Percentiles rank a stretch among this genome's conserved stretches.
Conservation (phyloP, 225 moss, liverwort and hornwort species). For the Marchantia paleacea region DNA sequence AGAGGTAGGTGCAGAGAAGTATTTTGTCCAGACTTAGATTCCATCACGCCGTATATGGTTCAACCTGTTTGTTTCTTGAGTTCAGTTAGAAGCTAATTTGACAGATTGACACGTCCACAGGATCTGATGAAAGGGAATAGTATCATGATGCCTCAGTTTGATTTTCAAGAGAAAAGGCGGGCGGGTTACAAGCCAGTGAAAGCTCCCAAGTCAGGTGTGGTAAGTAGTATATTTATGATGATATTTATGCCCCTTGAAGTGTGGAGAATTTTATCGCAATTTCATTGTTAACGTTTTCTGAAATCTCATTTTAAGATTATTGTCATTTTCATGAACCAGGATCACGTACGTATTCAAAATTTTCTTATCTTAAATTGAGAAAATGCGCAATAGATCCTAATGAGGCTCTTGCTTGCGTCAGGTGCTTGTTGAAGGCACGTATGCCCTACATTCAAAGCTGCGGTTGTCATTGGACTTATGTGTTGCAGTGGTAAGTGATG, state of each 20-base stretch:
- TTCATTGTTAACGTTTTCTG: background rate
- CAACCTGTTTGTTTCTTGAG: background rate
- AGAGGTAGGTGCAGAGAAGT: constrained; percentile 38
- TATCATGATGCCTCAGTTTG: constrained; percentile 64
- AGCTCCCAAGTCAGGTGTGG: constrained; percentile 86
- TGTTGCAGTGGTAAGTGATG: constrained; percentile 70
- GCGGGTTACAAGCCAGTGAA: constrained; percentile 54
- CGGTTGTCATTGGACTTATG: constrained; percentile 67
- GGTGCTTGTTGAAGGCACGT: constrained; percentile 79
- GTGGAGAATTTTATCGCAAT: background rate
- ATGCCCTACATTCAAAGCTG: constrained; percentile 68
- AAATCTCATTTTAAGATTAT: too few species aligned
- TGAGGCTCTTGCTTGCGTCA: constrained; percentile 25
- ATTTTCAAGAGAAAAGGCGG: constrained; percentile 72
- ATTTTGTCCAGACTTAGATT: background rate
- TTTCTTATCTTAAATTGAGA: too few species aligned
- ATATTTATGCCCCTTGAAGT: too few species aligned
- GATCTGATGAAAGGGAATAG: constrained; percentile 67
- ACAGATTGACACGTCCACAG: constrained; percentile 35
- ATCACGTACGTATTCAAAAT: too few species aligned
- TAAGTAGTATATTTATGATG: constrained; percentile 25
- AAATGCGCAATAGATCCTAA: background rate
- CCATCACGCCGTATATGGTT: background rate
- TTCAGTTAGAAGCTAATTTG: background rate
- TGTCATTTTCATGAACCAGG: too few species aligned